These are phyloP conservation scores for Rhodosporidiobolus odoratus DNA, from an alignment of 768 basidiomycete species.

Conservation along the genomic window DNA sequence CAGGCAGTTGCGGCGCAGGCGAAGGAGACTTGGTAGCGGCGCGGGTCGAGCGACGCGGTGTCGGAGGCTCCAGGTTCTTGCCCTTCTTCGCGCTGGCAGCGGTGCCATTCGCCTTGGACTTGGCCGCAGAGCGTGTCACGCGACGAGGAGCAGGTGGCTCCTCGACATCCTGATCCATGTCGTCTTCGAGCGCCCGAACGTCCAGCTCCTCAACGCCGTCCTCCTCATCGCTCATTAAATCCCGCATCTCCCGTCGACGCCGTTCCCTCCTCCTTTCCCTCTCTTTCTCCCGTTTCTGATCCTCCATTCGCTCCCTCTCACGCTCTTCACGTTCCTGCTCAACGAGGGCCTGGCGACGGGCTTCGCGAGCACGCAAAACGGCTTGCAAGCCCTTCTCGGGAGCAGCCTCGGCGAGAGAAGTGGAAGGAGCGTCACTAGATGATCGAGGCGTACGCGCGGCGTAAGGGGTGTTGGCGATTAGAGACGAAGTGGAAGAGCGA, in stretches of 20 bases:
- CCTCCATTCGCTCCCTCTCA: slow-evolving; percentile 24
- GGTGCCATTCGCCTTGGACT: neutral
- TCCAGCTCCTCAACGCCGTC: neutral
- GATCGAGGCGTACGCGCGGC: slow-evolving; percentile 8
- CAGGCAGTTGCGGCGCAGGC: slow-evolving; percentile 6
- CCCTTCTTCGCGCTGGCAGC: neutral
- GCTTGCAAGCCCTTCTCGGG: slow-evolving; percentile 26
- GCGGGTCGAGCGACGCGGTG: slow-evolving; percentile 19
- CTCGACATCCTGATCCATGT: neutral
- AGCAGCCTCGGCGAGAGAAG: neutral
- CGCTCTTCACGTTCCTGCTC: slow-evolving; percentile 30
- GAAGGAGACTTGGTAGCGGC: slow-evolving; percentile 20
- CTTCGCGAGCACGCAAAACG: slow-evolving; percentile 31
- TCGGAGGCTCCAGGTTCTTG: slow-evolving; percentile 26
- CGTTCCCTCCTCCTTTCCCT: slow-evolving; percentile 5
- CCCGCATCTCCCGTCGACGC: neutral
- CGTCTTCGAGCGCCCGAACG: neutral
- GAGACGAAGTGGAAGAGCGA: slow-evolving; percentile 1
- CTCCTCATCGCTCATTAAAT: slow-evolving; percentile 4
- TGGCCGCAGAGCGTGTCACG: neutral
- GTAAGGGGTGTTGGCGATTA: slow-evolving; percentile 5
- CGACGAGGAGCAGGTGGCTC: neutral
- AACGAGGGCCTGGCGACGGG: slow-evolving; percentile 16
- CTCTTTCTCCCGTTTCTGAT: slow-evolving; percentile 13
- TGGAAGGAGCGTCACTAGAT: neutral